phyloP scores from a whole-genome alignment of 805 yeast genomes.

The Ogataea nitratoaversa region DNA sequence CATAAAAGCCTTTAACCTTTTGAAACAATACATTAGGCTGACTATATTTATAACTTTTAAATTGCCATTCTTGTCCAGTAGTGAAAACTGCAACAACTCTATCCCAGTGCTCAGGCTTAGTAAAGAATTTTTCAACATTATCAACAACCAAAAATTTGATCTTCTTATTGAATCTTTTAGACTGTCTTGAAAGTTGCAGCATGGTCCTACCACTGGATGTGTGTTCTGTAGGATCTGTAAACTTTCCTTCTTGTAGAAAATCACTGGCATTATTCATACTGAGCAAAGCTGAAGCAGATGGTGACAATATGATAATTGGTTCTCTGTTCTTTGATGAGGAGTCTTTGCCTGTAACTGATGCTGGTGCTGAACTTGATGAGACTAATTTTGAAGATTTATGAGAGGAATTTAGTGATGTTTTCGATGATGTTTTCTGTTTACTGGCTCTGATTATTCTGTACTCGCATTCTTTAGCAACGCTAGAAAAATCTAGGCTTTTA shows the following conservation, averaged over 20 bases:
- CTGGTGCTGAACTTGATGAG: conserved; percentile 2
- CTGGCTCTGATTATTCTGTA: conserved; percentile 50
- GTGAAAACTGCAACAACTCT: conserved; percentile 93
- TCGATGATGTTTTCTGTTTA: conserved; percentile 31
- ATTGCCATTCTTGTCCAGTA: conserved; percentile 98
- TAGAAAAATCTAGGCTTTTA: conserved; percentile 63
- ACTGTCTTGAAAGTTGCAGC: conserved; percentile 50
- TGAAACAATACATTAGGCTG: conserved; percentile 80
- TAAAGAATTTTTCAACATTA: conserved; percentile 78
- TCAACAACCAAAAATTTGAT: conserved; percentile 78
- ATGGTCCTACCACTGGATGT: conserved; percentile 34
- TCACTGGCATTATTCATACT: conserved; percentile 62
- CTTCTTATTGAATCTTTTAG: conserved; percentile 50
- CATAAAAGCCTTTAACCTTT: conserved; percentile 75
- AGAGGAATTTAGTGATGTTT: conserved; percentile 11
- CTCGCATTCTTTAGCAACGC: conserved; percentile 63
- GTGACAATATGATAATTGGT: conserved; percentile 74
- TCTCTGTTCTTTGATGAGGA: conserved; percentile 34
- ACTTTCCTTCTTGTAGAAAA: conserved; percentile 70
- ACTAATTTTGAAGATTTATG: conserved; percentile 8
- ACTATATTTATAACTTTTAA: conserved; percentile 78
- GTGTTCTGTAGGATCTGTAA: conserved; percentile 48
- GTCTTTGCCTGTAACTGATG: conserved; percentile 1
- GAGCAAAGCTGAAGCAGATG: conserved; percentile 71
- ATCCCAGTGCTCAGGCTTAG: conserved; percentile 97